Percentiles rank a stretch among this genome's conserved stretches.
Evolutionary conservation across 2,329 filamentous ascomycete species (phyloP).

Genomic region (Fusarium camptoceras): DNA sequence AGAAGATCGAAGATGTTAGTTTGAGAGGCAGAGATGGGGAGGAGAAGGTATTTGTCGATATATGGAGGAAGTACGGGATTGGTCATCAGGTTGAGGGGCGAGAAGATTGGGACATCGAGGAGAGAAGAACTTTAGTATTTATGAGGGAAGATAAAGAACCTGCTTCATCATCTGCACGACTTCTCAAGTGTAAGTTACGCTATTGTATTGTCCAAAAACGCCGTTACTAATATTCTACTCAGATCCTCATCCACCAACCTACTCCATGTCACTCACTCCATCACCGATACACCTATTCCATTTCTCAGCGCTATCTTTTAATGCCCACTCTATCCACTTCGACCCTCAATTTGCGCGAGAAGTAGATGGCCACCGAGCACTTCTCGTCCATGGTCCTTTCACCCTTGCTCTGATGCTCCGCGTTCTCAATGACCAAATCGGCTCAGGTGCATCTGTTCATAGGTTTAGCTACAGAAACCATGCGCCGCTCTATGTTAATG

Average conservation of each 20-base stretch:
- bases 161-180: slow-evolving; percentile 23
- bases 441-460: slow-evolving; percentile 54
- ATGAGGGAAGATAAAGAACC: slow-evolving; percentile 53
- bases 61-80: slow-evolving; percentile 60
- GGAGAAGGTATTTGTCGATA: slow-evolving; percentile 64
- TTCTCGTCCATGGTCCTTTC: slow-evolving; percentile 90
- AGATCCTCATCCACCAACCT: slow-evolving; percentile 53
- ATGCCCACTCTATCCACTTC: slow-evolving; percentile 91
- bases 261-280: slow-evolving; percentile 69
- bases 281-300: slow-evolving; percentile 82
- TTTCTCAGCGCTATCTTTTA: slow-evolving; percentile 91
- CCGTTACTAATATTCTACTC: background rate
- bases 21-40: slow-evolving; percentile 50
- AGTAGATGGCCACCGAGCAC: slow-evolving; percentile 78
- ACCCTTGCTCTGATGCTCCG: slow-evolving; percentile 81
- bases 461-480: slow-evolving; percentile 83
- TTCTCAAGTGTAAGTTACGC: slow-evolving; percentile 47
- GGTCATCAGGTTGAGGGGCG: slow-evolving; percentile 38
- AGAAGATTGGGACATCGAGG: slow-evolving; percentile 53
- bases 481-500: slow-evolving; percentile 80
- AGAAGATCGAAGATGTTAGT: slow-evolving; percentile 57
- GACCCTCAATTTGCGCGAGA: slow-evolving; percentile 76
- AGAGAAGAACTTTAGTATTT: slow-evolving; percentile 65
- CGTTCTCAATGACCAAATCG: slow-evolving; percentile 59
- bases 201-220: background rate